These are phyloP conservation scores for Ceratocystis eucalypticola DNA, from an alignment of 2,329 filamentous ascomycete genomes.

Conservation along the genomic window DNA sequence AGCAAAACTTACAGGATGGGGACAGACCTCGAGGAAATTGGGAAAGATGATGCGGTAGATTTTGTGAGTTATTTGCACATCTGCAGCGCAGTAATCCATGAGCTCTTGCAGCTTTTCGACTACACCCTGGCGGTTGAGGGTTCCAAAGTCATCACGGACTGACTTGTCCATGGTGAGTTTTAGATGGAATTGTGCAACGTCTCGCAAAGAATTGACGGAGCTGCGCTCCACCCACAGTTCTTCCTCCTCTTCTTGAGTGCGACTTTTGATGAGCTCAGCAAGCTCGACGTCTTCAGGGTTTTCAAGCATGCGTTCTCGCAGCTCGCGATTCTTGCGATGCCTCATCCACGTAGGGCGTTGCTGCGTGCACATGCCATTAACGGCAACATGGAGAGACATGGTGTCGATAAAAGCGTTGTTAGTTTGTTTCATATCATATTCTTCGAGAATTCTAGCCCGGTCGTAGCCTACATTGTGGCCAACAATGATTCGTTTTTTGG, in stretches of 20 bases:
- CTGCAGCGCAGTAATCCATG: slow-evolving; percentile 85
- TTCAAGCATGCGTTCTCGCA: slow-evolving; percentile 64
- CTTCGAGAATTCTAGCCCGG: slow-evolving; percentile 72
- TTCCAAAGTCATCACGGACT: slow-evolving; percentile 72
- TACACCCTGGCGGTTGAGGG: slow-evolving; percentile 60
- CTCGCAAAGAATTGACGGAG: slow-evolving; percentile 85
- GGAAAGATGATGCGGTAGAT: slow-evolving; percentile 93
- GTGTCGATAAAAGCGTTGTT: slow-evolving; percentile 85
- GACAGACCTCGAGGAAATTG: slow-evolving; percentile 76
- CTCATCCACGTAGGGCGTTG: slow-evolving; percentile 97
- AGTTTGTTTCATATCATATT: slow-evolving; percentile 73
- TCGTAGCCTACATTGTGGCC: slow-evolving; percentile 97
- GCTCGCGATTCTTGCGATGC: slow-evolving; percentile 77
- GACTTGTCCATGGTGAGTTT: slow-evolving; percentile 84
- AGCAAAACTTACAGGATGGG: slow-evolving; percentile 93
- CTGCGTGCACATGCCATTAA: slow-evolving; percentile 96
- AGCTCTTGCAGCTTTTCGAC: slow-evolving; percentile 62
- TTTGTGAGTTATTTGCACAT: slow-evolving; percentile 82
- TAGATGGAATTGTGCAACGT: slow-evolving; percentile 94
- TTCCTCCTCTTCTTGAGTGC: slow-evolving; percentile 69
- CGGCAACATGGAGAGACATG: slow-evolving; percentile 94
- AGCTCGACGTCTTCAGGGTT: slow-evolving; percentile 60
- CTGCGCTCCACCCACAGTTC: slow-evolving; percentile 92
- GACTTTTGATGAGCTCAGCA: slow-evolving; percentile 53
- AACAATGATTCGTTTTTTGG: slow-evolving; percentile 61